Evolutionary conservation across 2,329 filamentous ascomycete genomes (phyloP), one percentile per base, ranked within the genome.

Genomic region (Chaetoscypha palmicola): DNA sequence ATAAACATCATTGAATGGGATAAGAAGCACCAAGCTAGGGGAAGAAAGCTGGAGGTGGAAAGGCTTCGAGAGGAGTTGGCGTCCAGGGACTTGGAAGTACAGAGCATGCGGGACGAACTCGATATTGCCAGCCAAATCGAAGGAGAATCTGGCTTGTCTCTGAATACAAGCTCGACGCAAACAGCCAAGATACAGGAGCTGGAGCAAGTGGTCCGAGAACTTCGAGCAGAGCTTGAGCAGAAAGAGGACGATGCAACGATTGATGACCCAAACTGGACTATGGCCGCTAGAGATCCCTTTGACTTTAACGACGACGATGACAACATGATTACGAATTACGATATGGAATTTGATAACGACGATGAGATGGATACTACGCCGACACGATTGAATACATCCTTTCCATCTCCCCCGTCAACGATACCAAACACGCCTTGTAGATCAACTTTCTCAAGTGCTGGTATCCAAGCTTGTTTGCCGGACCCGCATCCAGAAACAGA

Each of bases 1-100:
- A 72, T 79, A 62, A 74, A 78, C 56, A 58, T 61, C 10, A 70
- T 77, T 41, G 63, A 70, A 5, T 62, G 63, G 5, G 71, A 74
- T 45, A 73, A 71, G 56, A 67, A 62, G 33, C 63, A 60, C 12
- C 62, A 64, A 32, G 61, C 62, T 0, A 61, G 59, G 41, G 59
- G 67, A 22, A 61, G 68, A 8, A 64, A 64, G 33, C 64, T 62
- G 0, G 73, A 81, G 56, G 62, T 81, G 2, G 64, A 68, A 5
- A 62, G 63, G 7, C 66, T 83, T 8, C 68, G 62, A 31, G 57
- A 59, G 0, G 69, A 77, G 38, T 57, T 83, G 23, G 50, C 46
- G 14, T 38, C 46, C 7, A 58, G 52, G 21, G 55, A 61, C 46
- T n/a, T 46, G 21, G 58, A 62, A 47, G 47, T 62, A 19, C 54